phyloP scores from a whole-genome alignment of 129 eudicot species.

The Erigeron canadensis region DNA sequence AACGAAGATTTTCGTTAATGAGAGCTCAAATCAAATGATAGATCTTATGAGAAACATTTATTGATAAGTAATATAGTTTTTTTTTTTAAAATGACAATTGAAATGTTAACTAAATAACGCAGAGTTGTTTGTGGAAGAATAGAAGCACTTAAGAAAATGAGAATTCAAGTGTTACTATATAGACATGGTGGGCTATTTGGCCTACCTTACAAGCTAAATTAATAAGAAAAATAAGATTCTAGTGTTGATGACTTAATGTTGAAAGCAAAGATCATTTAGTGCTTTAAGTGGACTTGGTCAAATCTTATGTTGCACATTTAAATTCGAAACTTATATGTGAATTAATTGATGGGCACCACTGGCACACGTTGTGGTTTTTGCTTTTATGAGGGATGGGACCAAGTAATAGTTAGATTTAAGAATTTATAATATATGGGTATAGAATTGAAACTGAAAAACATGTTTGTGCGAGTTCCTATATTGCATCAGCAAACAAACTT shows the following conservation, averaged over 20 bases:
- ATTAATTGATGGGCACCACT: not conserved
- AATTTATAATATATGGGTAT: conserved; percentile 10
- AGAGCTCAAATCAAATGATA: no score
- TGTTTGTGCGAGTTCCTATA: conserved; percentile 6
- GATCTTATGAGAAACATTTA: not conserved
- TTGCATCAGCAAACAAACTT: conserved; percentile 1
- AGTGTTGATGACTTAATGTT: conserved; percentile 14
- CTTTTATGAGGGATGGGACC: conserved; percentile 18
- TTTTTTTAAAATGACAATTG: not conserved
- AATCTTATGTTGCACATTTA: not conserved
- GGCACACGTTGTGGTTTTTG: conserved; percentile 8
- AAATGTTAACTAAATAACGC: not conserved
- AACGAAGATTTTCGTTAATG: no score
- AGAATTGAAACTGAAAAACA: not conserved
- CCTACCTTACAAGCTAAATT: not conserved
- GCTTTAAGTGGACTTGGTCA: not conserved
- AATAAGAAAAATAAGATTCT: conserved; percentile 7
- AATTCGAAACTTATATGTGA: conserved; percentile 3
- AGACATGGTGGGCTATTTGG: conserved; percentile 12
- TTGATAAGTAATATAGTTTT: no score
- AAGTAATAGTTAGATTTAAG: not conserved
- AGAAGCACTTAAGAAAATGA: not conserved
- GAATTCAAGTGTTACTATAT: not conserved
- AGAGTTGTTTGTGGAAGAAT: not conserved
- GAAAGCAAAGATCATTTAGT: conserved; percentile 18